These are phyloP conservation scores for Dendrothele bispora DNA, from an alignment of 768 basidiomycete genomes.

Conservation along the genomic window DNA sequence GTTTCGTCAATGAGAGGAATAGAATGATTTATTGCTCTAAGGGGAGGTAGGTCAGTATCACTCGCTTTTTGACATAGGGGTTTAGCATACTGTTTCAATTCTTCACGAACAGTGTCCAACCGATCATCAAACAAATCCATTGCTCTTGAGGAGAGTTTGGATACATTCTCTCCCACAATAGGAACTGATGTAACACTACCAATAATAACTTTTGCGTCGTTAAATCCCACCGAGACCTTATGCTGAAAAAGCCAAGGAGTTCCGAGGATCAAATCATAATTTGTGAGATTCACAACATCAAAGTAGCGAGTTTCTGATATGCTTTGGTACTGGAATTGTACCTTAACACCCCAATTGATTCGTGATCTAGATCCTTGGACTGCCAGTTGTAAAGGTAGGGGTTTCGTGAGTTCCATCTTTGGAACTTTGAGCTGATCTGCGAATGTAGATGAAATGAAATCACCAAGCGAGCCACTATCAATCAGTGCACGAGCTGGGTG, in stretches of 20 bases:
- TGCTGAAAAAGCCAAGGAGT: constrained; percentile 35
- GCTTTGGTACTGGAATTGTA: constrained; percentile 9
- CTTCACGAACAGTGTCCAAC: constrained; percentile 8
- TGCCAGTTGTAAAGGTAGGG: constrained; percentile 25
- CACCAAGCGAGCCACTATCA: constrained; percentile 25
- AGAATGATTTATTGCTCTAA: constrained; percentile 26
- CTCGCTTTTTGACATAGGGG: constrained; percentile 9
- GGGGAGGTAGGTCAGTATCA: constrained; percentile 19
- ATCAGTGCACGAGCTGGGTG: background rate
- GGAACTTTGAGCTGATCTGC: constrained; percentile 20
- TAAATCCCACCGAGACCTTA: constrained; percentile 25
- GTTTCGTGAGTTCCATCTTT: constrained; percentile 16
- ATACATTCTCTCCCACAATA: constrained; percentile 14
- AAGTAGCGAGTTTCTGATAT: constrained; percentile 23
- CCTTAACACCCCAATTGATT: constrained; percentile 16
- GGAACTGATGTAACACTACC: constrained; percentile 11
- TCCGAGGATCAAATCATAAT: constrained; percentile 39
- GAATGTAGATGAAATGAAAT: constrained; percentile 28
- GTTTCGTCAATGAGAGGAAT: constrained; percentile 26
- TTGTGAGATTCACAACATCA: constrained; percentile 35
- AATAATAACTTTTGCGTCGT: constrained; percentile 17
- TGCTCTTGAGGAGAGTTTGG: constrained; percentile 9
- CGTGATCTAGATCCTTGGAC: constrained; percentile 26
- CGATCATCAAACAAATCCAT: constrained; percentile 10
- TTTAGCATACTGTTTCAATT: constrained; percentile 12